Evolutionary conservation across 2,329 filamentous ascomycete genomes (phyloP), one percentile per base, ranked within the genome.

Genomic region (Ilyonectria destructans): DNA sequence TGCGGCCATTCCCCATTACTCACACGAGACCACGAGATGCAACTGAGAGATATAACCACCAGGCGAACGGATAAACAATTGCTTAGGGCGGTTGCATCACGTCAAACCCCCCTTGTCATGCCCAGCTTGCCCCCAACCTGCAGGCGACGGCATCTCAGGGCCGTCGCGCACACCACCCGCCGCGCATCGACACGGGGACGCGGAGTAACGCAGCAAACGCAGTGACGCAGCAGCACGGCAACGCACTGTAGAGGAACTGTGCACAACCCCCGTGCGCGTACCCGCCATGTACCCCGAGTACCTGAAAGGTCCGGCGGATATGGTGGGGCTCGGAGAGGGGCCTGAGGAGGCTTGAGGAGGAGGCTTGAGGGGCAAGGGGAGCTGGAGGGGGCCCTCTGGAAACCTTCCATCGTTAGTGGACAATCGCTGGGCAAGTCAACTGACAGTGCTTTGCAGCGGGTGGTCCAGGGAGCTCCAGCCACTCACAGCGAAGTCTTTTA

Each of bases 41-140:
- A 66, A 62, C 58, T 58, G 64, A 66, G 64, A 66, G 64, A 66
- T 58, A 66, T 58, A 66, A 58, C 52, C 33, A 58, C 45, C 46
- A 51, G 15, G 48, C 26, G 4, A 48, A 60, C 40, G 31, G 26
- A 17, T 23, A 51, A 60, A 33, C 8, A 48, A 46, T 61, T 37
- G 19, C 31, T 52, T 31, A 55, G 37, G 58, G 52, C 55, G 13
- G 45, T 58, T 33, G 29, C 46, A 48, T 49, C 40, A n/a, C 33
- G 49, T 59, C 29, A 58, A 52, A 31, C 37, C 51, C 51, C 51
- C n/a, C 56, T 57, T 51, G 23, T 37, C 58, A 66, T 57, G 62
- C 40, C 43, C 63, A 58, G 57, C 43, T 51, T 52, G 63, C 58
- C 37, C 26, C 26, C 15, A 52, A 49, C 52, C 58, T 61, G 64